Evolutionary conservation across 192 early-diverging fungal species (phyloP), one percentile per base, ranked within the genome.

Genomic region (Coemansia aciculifera): DNA sequence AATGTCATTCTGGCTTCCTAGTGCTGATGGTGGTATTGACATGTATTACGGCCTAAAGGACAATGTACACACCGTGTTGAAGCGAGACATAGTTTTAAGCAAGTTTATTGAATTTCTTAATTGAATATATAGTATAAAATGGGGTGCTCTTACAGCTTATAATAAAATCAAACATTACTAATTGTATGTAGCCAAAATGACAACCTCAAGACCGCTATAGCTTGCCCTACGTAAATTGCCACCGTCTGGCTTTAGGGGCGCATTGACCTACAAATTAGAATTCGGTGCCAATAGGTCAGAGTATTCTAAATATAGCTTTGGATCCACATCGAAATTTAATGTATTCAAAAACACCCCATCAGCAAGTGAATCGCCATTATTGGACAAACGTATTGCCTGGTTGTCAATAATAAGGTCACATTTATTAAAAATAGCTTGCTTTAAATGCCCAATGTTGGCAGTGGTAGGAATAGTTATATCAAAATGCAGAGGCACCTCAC

Each of bases 61-160:
- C 21, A 24, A 49, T 38, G 43, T 72, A 7, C 72, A 72, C 21
- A 1, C 38, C 3, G 23, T 38, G n/a, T 44, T 77, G 21, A 72
- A 72, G 46, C 42, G 52, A 2, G 70, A 77, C 46, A 27, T 15
- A 9, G n/a, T 43, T 9, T 54, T 77, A 59, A 11, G 17, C 21
- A 43, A 61, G 4, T 72, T 59, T 64, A 49, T 68, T 44, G 31
- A 49, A 3, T 77, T 77, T 77, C 29, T 29, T 32, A 77, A 68
- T 36, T 68, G 46, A 37, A 21, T 9, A 3, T 49, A 3, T 3
- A 6, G 15, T 19, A 10, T 21, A 23, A 21, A 23, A 9, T 21
- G 7, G 2, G 10, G 23, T 3, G 46, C 15, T 6, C 36, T 37
- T 37, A 9, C 12, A 15, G 15, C 40, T 42, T 42, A 3, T 13